A percentile compares a stretch with the other conserved stretches of the same genome.
phyloP scores from a whole-genome alignment of 495 filamentous ascomycete species.

The Penicillium turbatum region DNA sequence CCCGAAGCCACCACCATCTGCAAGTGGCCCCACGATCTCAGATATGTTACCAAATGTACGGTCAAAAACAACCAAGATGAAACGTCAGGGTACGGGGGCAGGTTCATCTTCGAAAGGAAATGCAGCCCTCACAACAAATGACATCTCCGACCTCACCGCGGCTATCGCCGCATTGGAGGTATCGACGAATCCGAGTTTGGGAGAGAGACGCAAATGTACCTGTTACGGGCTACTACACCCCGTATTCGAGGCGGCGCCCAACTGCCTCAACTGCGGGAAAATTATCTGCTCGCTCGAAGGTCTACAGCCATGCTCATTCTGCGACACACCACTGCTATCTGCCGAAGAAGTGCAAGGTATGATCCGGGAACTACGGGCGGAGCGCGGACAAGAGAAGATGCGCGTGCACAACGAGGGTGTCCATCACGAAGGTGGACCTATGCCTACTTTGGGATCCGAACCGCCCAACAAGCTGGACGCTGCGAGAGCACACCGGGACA shows the following conservation, averaged over 20 bases:
- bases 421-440: constrained; percentile 39
- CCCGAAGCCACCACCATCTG: constrained; percentile 61
- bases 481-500: constrained; percentile 70
- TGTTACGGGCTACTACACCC: constrained; percentile 86
- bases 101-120: constrained; percentile 24
- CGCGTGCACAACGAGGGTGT: constrained; percentile 74
- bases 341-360: constrained; percentile 72
- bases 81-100: constrained; percentile 51
- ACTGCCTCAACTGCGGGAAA: constrained; percentile 90
- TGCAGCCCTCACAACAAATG: constrained; percentile 48
- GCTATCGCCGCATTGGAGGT: constrained; percentile 89
- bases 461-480: constrained; percentile 42
- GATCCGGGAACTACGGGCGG: constrained; percentile 79
- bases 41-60: constrained; percentile 66
- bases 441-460: constrained; percentile 41
- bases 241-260: constrained; percentile 79
- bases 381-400: constrained; percentile 82
- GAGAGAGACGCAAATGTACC: constrained; percentile 62
- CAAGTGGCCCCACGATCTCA: constrained; percentile 71
- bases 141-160: constrained; percentile 78
- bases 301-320: constrained; percentile 92
- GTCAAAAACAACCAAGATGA: constrained; percentile 51
- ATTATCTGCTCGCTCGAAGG: constrained; percentile 96
- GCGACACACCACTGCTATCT: constrained; percentile 66
- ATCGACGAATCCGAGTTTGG: constrained; percentile 74